Evolutionary conservation across 208 protist genomes (phyloP), one percentile per base, ranked within the genome.

Genomic region (Leptomonas pyrrhocoris): DNA sequence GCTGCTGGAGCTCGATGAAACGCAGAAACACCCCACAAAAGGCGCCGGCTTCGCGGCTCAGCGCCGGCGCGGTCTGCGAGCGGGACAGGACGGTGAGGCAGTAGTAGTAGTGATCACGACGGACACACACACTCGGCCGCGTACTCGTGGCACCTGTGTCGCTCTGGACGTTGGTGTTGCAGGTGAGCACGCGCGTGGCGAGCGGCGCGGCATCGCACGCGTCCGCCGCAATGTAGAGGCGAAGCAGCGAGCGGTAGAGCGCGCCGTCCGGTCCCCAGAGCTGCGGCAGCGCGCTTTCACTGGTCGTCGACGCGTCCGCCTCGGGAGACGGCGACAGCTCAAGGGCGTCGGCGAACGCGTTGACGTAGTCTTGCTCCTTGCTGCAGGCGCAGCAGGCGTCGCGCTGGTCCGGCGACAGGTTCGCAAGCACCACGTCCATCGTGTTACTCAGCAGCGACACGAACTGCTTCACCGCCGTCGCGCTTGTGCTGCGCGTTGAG

Each of bases 211-310:
- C 90, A 59, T 76, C 58, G n/a, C 89, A 50, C 21, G 88, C 48
- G 63, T 95, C 82, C 0, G 86, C 80, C 46, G 79, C 88, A 28
- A 95, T 53, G 70, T 88, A 94, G 2, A 94, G 77, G 1, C 88
- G 88, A 34, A 95, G 65, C 31, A 95, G 50, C 1, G 90, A 89
- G 15, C 87, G 90, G 23, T 82, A 86, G 12, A 89, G 57, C 15
- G 81, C 82, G 2, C 86, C 87, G 25, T 85, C 79, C 0, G 62
- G 31, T 15, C 67, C 68, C 90, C 90, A 95, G 38, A 93, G 62
- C 11, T 43, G 48, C 21, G 69, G 30, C 53, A 71, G 56, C 55
- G 73, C 56, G 34, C 11, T 21, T 1, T 23, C 54, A 21, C 27
- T 15, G 19, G 2, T 34, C n/a, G 21, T n/a, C 68, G 6, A 4